phyloP scores from a whole-genome alignment of 2,329 filamentous ascomycete genomes.

The Apiospora sp. region DNA sequence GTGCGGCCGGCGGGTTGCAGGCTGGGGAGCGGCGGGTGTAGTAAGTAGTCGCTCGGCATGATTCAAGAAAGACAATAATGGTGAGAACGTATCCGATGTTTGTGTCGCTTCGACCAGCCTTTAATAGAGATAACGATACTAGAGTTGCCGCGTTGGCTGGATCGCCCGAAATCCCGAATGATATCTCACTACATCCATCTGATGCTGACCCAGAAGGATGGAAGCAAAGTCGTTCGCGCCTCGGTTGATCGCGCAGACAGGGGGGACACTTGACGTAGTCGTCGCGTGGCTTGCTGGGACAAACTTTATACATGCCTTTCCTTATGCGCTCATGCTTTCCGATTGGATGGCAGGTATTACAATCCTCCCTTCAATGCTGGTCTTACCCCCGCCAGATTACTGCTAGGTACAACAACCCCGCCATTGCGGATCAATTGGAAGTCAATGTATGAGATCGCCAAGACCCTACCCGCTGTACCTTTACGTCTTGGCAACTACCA shows the following conservation, averaged over 20 bases:
- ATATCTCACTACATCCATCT: not conserved
- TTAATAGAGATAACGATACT: not conserved
- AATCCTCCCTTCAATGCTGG: not conserved
- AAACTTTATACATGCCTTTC: not conserved
- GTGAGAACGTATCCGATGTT: not conserved
- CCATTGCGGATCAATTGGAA: conserved; percentile 2
- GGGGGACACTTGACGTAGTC: not conserved
- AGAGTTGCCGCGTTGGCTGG: not conserved
- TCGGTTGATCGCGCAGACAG: not conserved
- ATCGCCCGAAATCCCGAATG: not conserved
- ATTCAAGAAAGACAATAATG: not conserved
- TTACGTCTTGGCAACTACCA: not conserved
- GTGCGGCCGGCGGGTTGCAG: not conserved
- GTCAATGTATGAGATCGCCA: not conserved
- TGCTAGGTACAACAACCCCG: conserved; percentile 1
- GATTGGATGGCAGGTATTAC: not conserved
- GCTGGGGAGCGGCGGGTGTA: not conserved
- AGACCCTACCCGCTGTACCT: not conserved
- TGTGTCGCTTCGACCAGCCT: not conserved
- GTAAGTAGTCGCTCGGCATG: not conserved
- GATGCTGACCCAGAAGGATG: not conserved
- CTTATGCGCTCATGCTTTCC: not conserved
- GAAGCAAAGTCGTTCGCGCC: not conserved
- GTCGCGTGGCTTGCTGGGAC: not conserved
- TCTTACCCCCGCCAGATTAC: not conserved